A percentile compares a stretch with the other conserved stretches of the same genome.
Evolutionary conservation across 1,284 basidiomycete genomes (phyloP).

Genomic region (Sutorius eximius): DNA sequence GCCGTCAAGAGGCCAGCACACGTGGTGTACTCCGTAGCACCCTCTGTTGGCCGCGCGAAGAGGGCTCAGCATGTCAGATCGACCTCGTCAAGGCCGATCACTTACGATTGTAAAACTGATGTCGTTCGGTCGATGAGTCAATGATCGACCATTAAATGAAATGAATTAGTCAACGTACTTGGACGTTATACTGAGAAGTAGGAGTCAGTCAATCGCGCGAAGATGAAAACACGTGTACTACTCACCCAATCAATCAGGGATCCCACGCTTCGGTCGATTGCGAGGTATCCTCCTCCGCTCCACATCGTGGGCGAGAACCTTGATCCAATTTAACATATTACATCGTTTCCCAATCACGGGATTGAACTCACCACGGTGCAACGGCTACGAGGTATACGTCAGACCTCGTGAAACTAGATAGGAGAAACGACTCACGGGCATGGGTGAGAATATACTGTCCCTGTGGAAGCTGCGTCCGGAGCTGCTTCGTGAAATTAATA

Average conservation of each 20-base stretch:
- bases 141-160: neutral
- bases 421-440: slow-evolving; percentile 29
- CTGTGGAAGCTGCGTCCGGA: slow-evolving; percentile 37
- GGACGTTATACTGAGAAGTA: slow-evolving; percentile 43
- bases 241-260: slow-evolving; percentile 53
- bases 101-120: slow-evolving; percentile 63
- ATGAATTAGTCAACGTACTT: slow-evolving; percentile 29
- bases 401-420: neutral
- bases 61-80: neutral
- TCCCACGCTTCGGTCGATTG: slow-evolving; percentile 57
- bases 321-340: neutral
- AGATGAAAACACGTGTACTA: slow-evolving; percentile 5
- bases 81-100: neutral
- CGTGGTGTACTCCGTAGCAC: slow-evolving; percentile 46
- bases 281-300: slow-evolving; percentile 54
- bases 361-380: slow-evolving; percentile 28
- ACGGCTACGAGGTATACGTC: slow-evolving; percentile 20
- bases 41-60: slow-evolving; percentile 36
- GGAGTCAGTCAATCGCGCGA: neutral
- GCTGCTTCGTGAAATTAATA: slow-evolving; percentile 43
- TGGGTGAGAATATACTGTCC: slow-evolving; percentile 40
- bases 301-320: slow-evolving; percentile 25
- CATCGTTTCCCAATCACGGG: neutral
- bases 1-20: slow-evolving; percentile 45
- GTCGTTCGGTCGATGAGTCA: neutral